phyloP scores from a whole-genome alignment of 2,329 filamentous ascomycete species.

The Aspergillus sp. region DNA sequence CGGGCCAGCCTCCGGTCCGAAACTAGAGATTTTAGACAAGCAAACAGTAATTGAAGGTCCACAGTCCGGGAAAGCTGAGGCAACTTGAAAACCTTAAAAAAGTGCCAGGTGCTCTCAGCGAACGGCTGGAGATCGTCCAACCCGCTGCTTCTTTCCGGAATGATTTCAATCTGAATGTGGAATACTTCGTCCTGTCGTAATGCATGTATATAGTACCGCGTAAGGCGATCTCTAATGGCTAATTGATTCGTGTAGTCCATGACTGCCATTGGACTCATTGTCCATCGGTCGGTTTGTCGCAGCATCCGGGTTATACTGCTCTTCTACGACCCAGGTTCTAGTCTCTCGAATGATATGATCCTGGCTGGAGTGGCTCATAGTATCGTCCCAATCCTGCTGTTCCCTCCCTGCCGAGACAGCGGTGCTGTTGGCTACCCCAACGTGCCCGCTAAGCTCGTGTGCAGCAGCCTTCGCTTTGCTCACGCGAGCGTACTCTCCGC shows the following conservation, averaged over 20 bases:
- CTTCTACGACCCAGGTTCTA: background rate
- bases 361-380: slow-evolving; percentile 3
- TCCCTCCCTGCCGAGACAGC: background rate
- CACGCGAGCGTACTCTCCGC: background rate
- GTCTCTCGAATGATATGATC: slow-evolving; percentile 3
- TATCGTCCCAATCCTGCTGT: background rate
- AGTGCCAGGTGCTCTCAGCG: background rate
- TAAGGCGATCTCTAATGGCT: background rate
- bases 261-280: background rate
- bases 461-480: background rate
- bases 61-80: background rate
- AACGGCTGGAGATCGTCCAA: background rate
- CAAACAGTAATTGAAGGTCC: background rate
- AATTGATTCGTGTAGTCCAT: background rate
- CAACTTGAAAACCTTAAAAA: background rate
- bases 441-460: background rate
- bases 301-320: background rate
- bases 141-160: background rate
- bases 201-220: background rate
- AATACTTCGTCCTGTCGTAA: background rate
- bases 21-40: background rate
- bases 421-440: background rate
- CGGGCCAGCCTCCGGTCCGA: background rate
- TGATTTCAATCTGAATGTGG: background rate
- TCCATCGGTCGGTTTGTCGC: background rate